Evolutionary conservation across 495 filamentous ascomycete genomes (phyloP).

Genomic region (Talaromyces wortmannii): DNA sequence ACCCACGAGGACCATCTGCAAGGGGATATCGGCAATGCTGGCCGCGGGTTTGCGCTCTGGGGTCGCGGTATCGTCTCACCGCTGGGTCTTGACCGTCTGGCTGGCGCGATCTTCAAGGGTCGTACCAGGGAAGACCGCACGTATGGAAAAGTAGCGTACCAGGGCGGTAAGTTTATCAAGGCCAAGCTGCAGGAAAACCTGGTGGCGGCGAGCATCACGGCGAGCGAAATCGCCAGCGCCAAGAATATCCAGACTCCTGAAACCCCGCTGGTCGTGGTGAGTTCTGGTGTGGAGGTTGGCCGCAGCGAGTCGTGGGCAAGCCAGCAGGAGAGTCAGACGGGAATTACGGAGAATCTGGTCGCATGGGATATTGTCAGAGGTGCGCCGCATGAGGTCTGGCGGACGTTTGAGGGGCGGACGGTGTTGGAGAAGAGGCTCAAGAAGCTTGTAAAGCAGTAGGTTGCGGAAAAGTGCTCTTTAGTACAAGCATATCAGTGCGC

Average conservation of each 20-base stretch:
- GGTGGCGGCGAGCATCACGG: conserved; percentile 74
- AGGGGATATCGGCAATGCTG: conserved; percentile 50
- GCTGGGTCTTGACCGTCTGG: conserved; percentile 71
- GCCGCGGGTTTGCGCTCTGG: conserved; percentile 80
- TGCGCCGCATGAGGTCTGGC: conserved; percentile 87
- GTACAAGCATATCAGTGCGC: too few relatives aligned
- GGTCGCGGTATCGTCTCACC: conserved; percentile 76
- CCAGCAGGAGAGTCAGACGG: conserved; percentile 76
- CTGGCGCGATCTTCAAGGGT: conserved; percentile 71
- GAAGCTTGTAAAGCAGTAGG: conserved; percentile 42
- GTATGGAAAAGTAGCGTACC: conserved; percentile 68
- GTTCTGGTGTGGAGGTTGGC: conserved; percentile 57
- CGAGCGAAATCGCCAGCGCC: conserved; percentile 70
- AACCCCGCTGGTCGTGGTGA: conserved; percentile 73
- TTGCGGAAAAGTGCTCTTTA: too few relatives aligned
- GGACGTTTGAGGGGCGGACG: conserved; percentile 54
- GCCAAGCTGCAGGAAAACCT: conserved; percentile 89
- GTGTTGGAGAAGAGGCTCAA: conserved; percentile 64
- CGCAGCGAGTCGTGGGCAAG: conserved; percentile 64
- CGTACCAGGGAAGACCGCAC: conserved; percentile 77
- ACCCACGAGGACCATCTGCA: conserved; percentile 78
- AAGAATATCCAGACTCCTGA: conserved; percentile 66
- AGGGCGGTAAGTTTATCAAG: conserved; percentile 74
- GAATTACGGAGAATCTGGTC: conserved; percentile 65
- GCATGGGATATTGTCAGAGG: conserved; percentile 82